These are phyloP conservation scores for Fraxinus pennsylvanica DNA, from an alignment of 257 asterid genomes.

Conservation along the genomic window DNA sequence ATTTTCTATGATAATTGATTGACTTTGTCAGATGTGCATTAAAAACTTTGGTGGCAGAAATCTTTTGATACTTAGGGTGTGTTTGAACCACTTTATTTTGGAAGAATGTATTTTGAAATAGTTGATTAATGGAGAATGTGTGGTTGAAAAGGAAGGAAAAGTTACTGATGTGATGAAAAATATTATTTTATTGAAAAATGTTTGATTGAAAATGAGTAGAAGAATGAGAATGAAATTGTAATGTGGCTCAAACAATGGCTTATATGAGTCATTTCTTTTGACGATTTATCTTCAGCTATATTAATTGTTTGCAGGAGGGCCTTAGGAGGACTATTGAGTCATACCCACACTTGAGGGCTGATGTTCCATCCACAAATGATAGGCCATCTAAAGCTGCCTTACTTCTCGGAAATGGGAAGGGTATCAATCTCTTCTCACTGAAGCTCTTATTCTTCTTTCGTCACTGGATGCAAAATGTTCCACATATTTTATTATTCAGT, in stretches of 20 bases:
- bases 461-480: not conserved
- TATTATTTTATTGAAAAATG: too few relatives aligned
- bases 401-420: slow-evolving; percentile 76
- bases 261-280: not conserved
- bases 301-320: slow-evolving; percentile 69
- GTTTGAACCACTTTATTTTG: too few relatives aligned
- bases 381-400: slow-evolving; percentile 76
- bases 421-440: slow-evolving; percentile 36
- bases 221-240: too few relatives aligned
- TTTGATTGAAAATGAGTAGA: too few relatives aligned
- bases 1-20: not conserved
- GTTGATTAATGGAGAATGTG: too few relatives aligned
- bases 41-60: slow-evolving; percentile 5
- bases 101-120: too few relatives aligned
- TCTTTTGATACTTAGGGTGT: not conserved
- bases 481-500: slow-evolving; percentile 6
- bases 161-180: too few relatives aligned
- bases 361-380: slow-evolving; percentile 44
- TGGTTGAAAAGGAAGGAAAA: too few relatives aligned
- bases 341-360: slow-evolving; percentile 75
- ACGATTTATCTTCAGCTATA: slow-evolving; percentile 15
- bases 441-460: not conserved
- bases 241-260: too few relatives aligned
- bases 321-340: slow-evolving; percentile 79
- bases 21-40: slow-evolving; percentile 7